These are phyloP conservation scores for Mrakia frigida DNA, from an alignment of 768 basidiomycete species.

Conservation along the genomic window DNA sequence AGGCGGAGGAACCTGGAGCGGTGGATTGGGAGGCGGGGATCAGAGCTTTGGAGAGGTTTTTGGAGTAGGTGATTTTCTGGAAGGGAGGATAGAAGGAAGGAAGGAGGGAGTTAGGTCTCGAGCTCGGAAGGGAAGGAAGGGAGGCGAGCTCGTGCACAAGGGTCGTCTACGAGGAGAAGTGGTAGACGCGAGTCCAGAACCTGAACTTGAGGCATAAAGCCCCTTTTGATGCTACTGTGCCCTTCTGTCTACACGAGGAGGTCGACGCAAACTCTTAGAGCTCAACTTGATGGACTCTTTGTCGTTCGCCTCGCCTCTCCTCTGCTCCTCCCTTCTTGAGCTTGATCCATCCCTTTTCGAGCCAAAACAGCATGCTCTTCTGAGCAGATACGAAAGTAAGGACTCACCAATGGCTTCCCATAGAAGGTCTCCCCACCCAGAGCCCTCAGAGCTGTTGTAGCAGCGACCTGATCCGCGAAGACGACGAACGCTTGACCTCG, in stretches of 20 bases:
- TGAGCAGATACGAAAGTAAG: background rate
- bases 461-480: constrained; percentile 31
- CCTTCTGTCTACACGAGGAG: too few relatives aligned
- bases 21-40: constrained; percentile 18
- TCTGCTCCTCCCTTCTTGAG: background rate
- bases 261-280: too few relatives aligned
- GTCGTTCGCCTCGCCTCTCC: background rate
- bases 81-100: background rate
- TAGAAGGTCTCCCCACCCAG: constrained; percentile 31
- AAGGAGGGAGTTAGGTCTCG: background rate
- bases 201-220: too few relatives aligned
- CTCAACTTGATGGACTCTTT: too few relatives aligned
- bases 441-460: constrained; percentile 28
- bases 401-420: constrained; percentile 32
- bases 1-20: constrained; percentile 9
- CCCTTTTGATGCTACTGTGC: too few relatives aligned
- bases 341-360: background rate
- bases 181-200: too few relatives aligned
- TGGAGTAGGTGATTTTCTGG: constrained; percentile 33
- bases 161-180: background rate
- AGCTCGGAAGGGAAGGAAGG: background rate
- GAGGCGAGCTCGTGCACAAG: background rate
- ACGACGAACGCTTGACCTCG: constrained; percentile 31
- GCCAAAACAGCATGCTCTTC: background rate
- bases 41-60: constrained; percentile 31